Conservation (phyloP, 192 early-diverging fungal genomes). For the Coemansia brasiliensis region DNA sequence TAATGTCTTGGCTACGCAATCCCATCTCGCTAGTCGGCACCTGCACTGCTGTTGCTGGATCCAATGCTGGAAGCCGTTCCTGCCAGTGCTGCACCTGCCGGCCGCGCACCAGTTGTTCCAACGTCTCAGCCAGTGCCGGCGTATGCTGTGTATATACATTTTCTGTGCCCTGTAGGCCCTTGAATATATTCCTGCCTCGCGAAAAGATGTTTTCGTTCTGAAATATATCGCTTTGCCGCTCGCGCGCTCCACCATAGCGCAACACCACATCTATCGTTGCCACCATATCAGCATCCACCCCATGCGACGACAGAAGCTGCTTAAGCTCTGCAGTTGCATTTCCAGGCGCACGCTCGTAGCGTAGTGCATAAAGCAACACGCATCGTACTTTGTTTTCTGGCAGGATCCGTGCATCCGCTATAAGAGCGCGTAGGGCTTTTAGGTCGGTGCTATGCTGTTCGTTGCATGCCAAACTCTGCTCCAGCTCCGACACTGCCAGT, state of each 20-base stretch:
- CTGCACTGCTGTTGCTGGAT: conserved; percentile 35
- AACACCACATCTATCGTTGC: conserved; percentile 70
- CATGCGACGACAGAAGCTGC: conserved; percentile 68
- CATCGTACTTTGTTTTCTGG: conserved; percentile 78
- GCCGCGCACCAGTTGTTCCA: conserved; percentile 81
- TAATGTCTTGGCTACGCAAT: conserved; percentile 85
- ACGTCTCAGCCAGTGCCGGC: conserved; percentile 77
- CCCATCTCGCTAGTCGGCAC: conserved; percentile 32
- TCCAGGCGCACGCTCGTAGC: conserved; percentile 82
- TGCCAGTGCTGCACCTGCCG: conserved; percentile 38
- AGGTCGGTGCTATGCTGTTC: conserved; percentile 86
- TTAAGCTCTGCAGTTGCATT: conserved; percentile 74
- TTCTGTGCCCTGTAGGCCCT: conserved; percentile 93
- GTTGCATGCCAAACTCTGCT: conserved; percentile 89
- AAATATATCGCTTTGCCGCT: conserved; percentile 88
- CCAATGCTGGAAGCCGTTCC: conserved; percentile 58
- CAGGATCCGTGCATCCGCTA: conserved; percentile 65
- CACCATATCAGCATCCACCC: conserved; percentile 73
- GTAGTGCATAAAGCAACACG: conserved; percentile 83
- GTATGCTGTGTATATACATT: conserved; percentile 98
- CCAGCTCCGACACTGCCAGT: conserved; percentile 87
- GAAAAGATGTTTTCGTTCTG: conserved; percentile 85
- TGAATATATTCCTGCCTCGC: conserved; percentile 84
- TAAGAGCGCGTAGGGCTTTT: conserved; percentile 63
- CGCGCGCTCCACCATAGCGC: conserved; percentile 72